phyloP scores from a whole-genome alignment of 2,329 filamentous ascomycete genomes.

The Fragosphaeria purpurea region DNA sequence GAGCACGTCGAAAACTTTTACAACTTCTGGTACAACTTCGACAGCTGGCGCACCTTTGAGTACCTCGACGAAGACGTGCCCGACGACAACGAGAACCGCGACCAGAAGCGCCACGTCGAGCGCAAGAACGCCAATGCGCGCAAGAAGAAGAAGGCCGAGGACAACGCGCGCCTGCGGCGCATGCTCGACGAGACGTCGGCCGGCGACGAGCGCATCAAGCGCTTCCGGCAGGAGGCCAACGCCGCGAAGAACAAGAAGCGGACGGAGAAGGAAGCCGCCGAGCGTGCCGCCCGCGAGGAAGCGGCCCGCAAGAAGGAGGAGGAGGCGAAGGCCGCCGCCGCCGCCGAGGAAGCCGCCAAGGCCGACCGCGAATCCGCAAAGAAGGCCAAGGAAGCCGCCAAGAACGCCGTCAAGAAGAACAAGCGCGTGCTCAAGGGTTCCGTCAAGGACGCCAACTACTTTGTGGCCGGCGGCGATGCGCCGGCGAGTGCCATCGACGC shows the following conservation, averaged over 20 bases:
- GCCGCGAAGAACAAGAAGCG: conserved; percentile 95
- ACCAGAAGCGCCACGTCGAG: conserved; percentile 97
- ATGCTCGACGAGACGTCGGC: conserved; percentile 79
- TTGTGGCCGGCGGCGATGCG: conserved; percentile 62
- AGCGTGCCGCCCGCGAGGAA: conserved; percentile 78
- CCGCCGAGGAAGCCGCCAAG: conserved; percentile 82
- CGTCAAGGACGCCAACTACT: conserved; percentile 98
- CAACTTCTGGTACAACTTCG: conserved; percentile 99
- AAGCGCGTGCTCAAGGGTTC: conserved; percentile 91
- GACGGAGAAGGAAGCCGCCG: conserved; percentile 80
- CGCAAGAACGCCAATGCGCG: conserved; percentile 96
- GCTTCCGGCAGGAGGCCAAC: conserved; percentile 84
- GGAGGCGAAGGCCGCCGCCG: conserved; percentile 67
- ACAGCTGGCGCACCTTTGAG: conserved; percentile 95
- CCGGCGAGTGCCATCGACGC: conserved; percentile 70
- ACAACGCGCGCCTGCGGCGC: conserved; percentile 81
- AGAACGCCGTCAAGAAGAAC: conserved; percentile 99
- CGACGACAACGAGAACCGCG: conserved; percentile 96
- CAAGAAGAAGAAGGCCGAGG: conserved; percentile 99
- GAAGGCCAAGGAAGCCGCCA: conserved; percentile 97
- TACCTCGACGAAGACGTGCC: conserved; percentile 98
- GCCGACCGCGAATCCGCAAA: conserved; percentile 71
- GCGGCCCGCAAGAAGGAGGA: conserved; percentile 75
- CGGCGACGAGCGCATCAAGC: conserved; percentile 91
- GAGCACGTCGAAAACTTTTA: conserved; percentile 93